phyloP scores from a whole-genome alignment of 805 yeast genomes.

The Ogataea neopini region DNA sequence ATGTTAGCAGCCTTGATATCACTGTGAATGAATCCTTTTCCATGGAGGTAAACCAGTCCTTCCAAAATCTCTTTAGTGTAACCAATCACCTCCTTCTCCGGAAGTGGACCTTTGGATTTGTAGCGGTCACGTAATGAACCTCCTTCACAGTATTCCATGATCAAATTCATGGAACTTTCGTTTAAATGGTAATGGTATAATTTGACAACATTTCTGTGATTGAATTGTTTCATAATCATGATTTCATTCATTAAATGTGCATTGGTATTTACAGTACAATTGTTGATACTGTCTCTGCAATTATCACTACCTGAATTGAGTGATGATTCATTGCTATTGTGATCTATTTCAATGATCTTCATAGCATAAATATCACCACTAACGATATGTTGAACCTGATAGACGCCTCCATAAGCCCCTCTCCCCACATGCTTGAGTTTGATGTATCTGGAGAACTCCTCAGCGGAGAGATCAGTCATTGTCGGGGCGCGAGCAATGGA shows the following conservation, averaged over 20 bases:
- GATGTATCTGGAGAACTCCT: conserved; percentile 41
- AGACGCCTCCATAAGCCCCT: conserved; percentile 92
- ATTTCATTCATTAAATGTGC: conserved; percentile 63
- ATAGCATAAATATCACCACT: conserved; percentile 25
- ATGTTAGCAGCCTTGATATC: conserved; percentile 80
- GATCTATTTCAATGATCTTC: conserved; percentile 24
- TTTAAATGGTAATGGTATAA: conserved; percentile 68
- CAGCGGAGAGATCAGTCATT: conserved; percentile 21
- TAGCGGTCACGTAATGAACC: conserved; percentile 63
- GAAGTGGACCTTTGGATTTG: conserved; percentile 51
- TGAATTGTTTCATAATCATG: conserved; percentile 60
- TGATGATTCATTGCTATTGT: conserved; percentile 6
- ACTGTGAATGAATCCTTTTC: conserved; percentile 74
- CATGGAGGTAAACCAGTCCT: conserved; percentile 66
- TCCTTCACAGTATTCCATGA: conserved; percentile 64
- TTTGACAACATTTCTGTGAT: conserved; percentile 67
- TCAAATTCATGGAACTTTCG: conserved; percentile 51
- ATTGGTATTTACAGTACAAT: conserved; percentile 8
- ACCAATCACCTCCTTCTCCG: conserved; percentile 51
- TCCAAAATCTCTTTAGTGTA: conserved; percentile 55
- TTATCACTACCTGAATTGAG: conserved; percentile 5
- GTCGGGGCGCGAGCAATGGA: conserved; percentile 6
- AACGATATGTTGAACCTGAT: conserved; percentile 33
- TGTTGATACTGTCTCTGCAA: background rate
- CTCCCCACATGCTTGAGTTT: conserved; percentile 71